Percentiles rank a stretch among this genome's conserved stretches.
These are phyloP conservation scores for Yarrowia sp. DNA, from an alignment of 805 yeast species.

Conservation along the genomic window DNA sequence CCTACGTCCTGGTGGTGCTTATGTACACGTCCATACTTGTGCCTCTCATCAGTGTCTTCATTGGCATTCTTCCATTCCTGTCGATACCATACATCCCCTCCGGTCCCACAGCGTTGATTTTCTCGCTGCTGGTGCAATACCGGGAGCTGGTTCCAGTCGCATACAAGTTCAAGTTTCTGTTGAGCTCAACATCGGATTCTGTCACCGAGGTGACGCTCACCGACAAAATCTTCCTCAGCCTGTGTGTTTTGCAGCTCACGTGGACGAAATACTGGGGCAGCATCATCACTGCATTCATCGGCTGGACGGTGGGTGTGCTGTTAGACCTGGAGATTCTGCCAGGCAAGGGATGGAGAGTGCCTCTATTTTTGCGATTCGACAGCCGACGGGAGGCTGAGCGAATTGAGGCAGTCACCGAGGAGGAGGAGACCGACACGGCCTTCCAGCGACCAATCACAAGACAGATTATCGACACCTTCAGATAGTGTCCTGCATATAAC, in stretches of 20 bases:
- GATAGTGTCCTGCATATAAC: not conserved
- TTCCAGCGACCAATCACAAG: slow-evolving; percentile 25
- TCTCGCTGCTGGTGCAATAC: slow-evolving; percentile 40
- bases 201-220: slow-evolving; percentile 28
- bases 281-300: slow-evolving; percentile 35
- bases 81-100: slow-evolving; percentile 31
- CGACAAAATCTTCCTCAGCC: slow-evolving; percentile 40
- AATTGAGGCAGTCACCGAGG: slow-evolving; percentile 11
- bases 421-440: slow-evolving; percentile 23
- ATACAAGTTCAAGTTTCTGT: slow-evolving; percentile 39
- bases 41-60: slow-evolving; percentile 27
- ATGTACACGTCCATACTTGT: slow-evolving; percentile 29
- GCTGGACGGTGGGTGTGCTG: slow-evolving; percentile 42
- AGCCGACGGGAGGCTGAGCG: slow-evolving; percentile 11
- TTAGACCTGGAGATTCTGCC: slow-evolving; percentile 40
- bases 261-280: slow-evolving; percentile 37
- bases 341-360: slow-evolving; percentile 43
- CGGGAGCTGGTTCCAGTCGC: slow-evolving; percentile 42
- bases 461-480: slow-evolving; percentile 27
- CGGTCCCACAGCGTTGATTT: slow-evolving; percentile 41
- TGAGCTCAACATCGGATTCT: slow-evolving; percentile 28
- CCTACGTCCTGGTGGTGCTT: slow-evolving; percentile 33
- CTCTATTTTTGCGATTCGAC: slow-evolving; percentile 29
- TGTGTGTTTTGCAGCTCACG: slow-evolving; percentile 38
- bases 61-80: slow-evolving; percentile 27